phyloP scores from a whole-genome alignment of 768 basidiomycete species.

The Cystofilobasidium ferigula region DNA sequence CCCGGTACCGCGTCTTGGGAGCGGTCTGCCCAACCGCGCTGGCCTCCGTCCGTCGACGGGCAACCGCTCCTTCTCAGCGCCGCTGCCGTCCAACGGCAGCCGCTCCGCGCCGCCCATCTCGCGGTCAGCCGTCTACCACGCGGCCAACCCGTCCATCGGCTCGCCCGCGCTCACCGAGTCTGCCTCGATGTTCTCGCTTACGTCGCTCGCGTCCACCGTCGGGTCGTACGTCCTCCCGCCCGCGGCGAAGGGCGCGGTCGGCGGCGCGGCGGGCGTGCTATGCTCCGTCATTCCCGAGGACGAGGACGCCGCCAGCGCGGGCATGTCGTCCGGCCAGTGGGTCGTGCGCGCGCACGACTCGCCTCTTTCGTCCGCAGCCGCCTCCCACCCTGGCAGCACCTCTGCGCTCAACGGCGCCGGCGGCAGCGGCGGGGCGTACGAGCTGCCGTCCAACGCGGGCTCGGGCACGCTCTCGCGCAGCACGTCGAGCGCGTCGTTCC shows the following conservation, averaged over 20 bases:
- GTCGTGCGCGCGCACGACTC: constrained; percentile 8
- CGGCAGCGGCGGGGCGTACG: background rate
- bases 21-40: background rate
- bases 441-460: background rate
- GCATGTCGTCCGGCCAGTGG: constrained; percentile 13
- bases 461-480: background rate
- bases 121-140: constrained; percentile 21
- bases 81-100: background rate
- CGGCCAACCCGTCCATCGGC: constrained; percentile 5
- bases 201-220: constrained; percentile 17
- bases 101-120: constrained; percentile 22
- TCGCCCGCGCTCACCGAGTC: background rate
- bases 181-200: constrained; percentile 23
- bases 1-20: too few relatives aligned
- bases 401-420: background rate
- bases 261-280: constrained; percentile 10
- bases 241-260: background rate
- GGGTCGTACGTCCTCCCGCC: constrained; percentile 20
- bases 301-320: too few relatives aligned
- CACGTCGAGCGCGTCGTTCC: background rate
- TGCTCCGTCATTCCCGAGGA: constrained; percentile 15
- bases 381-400: background rate
- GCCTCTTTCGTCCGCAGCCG: background rate
- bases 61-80: background rate
- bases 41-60: background rate